phyloP scores from a whole-genome alignment of 2,329 filamentous ascomycete genomes.

The Lasiodiplodia gonubiensis region DNA sequence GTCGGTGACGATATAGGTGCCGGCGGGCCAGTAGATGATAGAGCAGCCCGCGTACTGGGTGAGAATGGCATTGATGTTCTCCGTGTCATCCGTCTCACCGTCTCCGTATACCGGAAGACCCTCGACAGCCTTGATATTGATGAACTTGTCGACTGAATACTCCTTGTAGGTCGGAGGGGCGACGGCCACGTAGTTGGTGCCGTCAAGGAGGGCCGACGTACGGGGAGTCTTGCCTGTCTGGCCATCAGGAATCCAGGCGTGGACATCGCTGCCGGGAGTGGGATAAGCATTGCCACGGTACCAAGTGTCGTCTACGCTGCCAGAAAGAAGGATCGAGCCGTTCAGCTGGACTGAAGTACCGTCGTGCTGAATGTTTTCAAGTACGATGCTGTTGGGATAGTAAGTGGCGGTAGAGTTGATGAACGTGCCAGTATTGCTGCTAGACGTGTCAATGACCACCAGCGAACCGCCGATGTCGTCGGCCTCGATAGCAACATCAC shows the following conservation, averaged over 20 bases:
- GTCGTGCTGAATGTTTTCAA: slow-evolving; percentile 23
- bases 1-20: slow-evolving; percentile 33
- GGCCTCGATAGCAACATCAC: slow-evolving; percentile 15
- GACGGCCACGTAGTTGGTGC: slow-evolving; percentile 23
- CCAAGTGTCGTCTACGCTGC: slow-evolving; percentile 22
- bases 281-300: slow-evolving; percentile 25
- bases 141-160: slow-evolving; percentile 18
- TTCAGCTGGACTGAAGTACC: slow-evolving; percentile 17
- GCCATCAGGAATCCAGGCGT: slow-evolving; percentile 13
- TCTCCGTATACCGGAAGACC: slow-evolving; percentile 13
- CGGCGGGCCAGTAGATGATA: slow-evolving; percentile 32
- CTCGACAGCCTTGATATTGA: slow-evolving; percentile 28
- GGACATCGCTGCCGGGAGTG: not conserved
- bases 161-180: slow-evolving; percentile 25
- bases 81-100: slow-evolving; percentile 26
- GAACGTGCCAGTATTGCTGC: slow-evolving; percentile 14
- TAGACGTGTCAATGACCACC: slow-evolving; percentile 20
- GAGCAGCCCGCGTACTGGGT: slow-evolving; percentile 21
- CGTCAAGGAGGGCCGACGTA: not conserved
- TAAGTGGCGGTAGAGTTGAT: slow-evolving; percentile 1
- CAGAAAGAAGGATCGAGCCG: slow-evolving; percentile 7
- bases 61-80: slow-evolving; percentile 28
- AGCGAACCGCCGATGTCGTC: slow-evolving; percentile 9
- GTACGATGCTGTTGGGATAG: slow-evolving; percentile 23
- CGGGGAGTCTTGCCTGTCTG: not conserved